A percentile compares a stretch with the other conserved stretches of the same genome.
These are phyloP conservation scores for Isabelozyma gotoi DNA, from an alignment of 805 yeast genomes.

Conservation along the genomic window DNA sequence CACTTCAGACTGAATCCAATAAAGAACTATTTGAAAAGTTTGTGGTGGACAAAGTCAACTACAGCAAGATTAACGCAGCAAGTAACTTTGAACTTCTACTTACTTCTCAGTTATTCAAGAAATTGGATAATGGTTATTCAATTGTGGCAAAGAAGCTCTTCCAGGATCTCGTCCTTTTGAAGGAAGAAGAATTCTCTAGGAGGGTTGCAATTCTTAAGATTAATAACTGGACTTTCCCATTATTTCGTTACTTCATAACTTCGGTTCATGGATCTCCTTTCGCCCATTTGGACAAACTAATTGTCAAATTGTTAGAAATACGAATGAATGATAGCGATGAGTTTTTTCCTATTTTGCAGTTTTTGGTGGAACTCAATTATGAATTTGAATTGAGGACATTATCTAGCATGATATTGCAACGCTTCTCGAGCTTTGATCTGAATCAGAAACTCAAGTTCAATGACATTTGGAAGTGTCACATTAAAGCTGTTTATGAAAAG, in stretches of 20 bases:
- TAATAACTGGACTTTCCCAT: constrained; percentile 27
- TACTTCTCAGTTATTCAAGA: constrained; percentile 6
- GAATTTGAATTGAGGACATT: constrained; percentile 24
- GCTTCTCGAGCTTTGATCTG: constrained; percentile 9
- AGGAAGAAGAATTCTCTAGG: constrained; percentile 22
- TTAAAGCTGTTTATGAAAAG: constrained; percentile 10
- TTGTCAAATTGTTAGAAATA: constrained; percentile 16
- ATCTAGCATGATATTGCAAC: constrained; percentile 13
- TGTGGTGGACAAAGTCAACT: background rate
- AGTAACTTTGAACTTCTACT: constrained; percentile 2
- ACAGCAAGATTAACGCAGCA: background rate
- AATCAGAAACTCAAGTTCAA: constrained; percentile 12
- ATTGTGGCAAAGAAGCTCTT: constrained; percentile 31
- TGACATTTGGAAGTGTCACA: constrained; percentile 17
- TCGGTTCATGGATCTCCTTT: constrained; percentile 38
- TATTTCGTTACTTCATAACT: constrained; percentile 29
- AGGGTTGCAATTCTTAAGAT: constrained; percentile 19
- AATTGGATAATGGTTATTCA: constrained; percentile 15
- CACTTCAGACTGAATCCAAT: background rate
- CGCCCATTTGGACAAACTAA: constrained; percentile 22
- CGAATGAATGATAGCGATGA: constrained; percentile 14
- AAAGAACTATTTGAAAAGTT: constrained; percentile 2
- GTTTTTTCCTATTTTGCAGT: constrained; percentile 18
- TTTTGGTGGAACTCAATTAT: constrained; percentile 23
- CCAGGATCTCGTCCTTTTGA: constrained; percentile 28